Percentiles rank a stretch among this genome's conserved stretches.
Conservation (phyloP, 352 stramenopile species). For the Phytophthora constricta region DNA sequence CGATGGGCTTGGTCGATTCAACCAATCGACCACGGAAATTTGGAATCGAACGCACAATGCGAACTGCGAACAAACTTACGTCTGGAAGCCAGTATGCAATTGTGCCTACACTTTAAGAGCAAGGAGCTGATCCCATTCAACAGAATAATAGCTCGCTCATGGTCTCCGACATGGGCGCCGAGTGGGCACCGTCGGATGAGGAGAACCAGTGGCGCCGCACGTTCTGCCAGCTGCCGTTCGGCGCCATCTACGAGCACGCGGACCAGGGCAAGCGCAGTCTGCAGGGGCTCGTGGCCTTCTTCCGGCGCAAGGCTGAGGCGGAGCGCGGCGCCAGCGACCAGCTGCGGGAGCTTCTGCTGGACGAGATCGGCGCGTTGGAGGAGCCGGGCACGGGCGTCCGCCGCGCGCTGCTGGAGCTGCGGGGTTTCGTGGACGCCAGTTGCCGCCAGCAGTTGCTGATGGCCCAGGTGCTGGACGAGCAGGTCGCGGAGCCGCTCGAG, state of each 20-base stretch:
- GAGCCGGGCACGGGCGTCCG: conserved; percentile 71
- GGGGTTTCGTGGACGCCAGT: conserved; percentile 63
- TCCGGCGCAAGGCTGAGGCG: conserved; percentile 66
- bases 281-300: conserved; percentile 73
- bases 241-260: conserved; percentile 80
- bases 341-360: conserved; percentile 56
- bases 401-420: conserved; percentile 64
- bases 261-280: conserved; percentile 82
- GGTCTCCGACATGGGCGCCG: conserved; percentile 17
- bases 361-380: conserved; percentile 68
- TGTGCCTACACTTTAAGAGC: no score
- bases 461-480: conserved; percentile 81
- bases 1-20: no score
- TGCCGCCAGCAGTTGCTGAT: conserved; percentile 77
- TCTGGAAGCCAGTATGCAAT: no score
- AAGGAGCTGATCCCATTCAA: no score
- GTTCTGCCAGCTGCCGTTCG: conserved; percentile 88
- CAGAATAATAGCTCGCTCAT: no score
- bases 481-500: conserved; percentile 78
- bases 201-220: conserved; percentile 89
- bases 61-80: no score
- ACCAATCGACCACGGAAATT: no score
- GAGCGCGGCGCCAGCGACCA: conserved; percentile 70
- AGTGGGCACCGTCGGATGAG: conserved; percentile 51
- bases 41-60: no score